phyloP scores from a whole-genome alignment of 331 rosid genomes.

The Malus hybrid region DNA sequence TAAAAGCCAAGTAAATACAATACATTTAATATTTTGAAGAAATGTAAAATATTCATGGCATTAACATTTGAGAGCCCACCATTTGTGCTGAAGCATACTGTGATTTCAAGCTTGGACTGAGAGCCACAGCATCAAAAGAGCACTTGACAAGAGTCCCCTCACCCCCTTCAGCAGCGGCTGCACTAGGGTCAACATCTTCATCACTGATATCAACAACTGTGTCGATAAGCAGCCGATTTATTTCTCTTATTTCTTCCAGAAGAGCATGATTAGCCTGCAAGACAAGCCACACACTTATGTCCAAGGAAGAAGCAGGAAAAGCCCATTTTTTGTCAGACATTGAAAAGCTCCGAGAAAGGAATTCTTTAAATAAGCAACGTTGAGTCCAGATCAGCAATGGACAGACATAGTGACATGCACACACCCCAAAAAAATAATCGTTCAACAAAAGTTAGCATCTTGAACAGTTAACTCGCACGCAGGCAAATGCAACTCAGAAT shows the following conservation, averaged over 20 bases:
- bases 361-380: neutral
- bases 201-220: constrained; percentile 71
- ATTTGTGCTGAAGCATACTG: constrained; percentile 78
- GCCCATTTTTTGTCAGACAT: neutral
- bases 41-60: constrained; percentile 1
- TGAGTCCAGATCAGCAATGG: neutral
- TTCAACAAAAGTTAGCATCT: neutral
- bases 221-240: constrained; percentile 81
- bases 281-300: neutral
- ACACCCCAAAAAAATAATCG: neutral
- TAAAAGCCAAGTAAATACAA: constrained; percentile 6
- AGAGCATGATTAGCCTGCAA: constrained; percentile 84
- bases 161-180: constrained; percentile 52
- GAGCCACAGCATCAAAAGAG: constrained; percentile 83
- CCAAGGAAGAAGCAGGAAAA: neutral
- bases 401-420: neutral
- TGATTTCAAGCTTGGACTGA: constrained; percentile 79
- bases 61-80: constrained; percentile 37
- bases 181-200: constrained; percentile 75
- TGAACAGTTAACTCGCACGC: neutral
- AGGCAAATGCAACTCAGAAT: neutral
- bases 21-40: neutral
- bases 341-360: neutral
- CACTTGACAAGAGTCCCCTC: constrained; percentile 90
- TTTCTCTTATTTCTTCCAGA: constrained; percentile 80